These are phyloP conservation scores for Penicillium salamii DNA, from an alignment of 495 filamentous ascomycete genomes.

Conservation along the genomic window DNA sequence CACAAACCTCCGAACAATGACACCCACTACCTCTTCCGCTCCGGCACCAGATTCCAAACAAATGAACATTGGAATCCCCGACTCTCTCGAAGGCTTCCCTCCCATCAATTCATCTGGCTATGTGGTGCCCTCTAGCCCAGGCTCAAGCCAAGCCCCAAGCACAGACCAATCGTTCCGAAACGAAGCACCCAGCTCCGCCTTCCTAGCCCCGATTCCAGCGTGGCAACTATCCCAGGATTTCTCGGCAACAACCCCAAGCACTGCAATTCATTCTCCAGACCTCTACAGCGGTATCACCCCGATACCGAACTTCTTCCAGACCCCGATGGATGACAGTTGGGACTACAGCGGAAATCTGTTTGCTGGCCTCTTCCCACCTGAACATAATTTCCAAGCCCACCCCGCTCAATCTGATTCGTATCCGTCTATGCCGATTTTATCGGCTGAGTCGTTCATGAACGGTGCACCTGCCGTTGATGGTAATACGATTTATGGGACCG, in stretches of 20 bases:
- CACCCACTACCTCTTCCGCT: neutral
- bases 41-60: constrained; percentile 5
- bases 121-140: constrained; percentile 34
- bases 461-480: constrained; percentile 3
- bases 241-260: constrained; percentile 5
- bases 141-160: neutral
- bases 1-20: constrained; percentile 11
- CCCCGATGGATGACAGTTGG: constrained; percentile 39
- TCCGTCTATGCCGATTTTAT: constrained; percentile 14
- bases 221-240: constrained; percentile 14
- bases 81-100: constrained; percentile 35
- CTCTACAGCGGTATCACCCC: constrained; percentile 17
- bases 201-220: constrained; percentile 4
- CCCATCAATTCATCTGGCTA: constrained; percentile 41
- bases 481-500: neutral
- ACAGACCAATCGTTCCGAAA: constrained; percentile 3
- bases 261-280: constrained; percentile 18
- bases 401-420: neutral
- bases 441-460: constrained; percentile 21
- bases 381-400: constrained; percentile 6
- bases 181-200: neutral
- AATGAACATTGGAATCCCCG: constrained; percentile 24
- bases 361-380: constrained; percentile 25
- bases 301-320: constrained; percentile 38
- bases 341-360: constrained; percentile 32